A percentile compares a stretch with the other conserved stretches of the same genome.
These are phyloP conservation scores for Aquanectria penicillioides DNA, from an alignment of 2,329 filamentous ascomycete genomes.

Conservation along the genomic window DNA sequence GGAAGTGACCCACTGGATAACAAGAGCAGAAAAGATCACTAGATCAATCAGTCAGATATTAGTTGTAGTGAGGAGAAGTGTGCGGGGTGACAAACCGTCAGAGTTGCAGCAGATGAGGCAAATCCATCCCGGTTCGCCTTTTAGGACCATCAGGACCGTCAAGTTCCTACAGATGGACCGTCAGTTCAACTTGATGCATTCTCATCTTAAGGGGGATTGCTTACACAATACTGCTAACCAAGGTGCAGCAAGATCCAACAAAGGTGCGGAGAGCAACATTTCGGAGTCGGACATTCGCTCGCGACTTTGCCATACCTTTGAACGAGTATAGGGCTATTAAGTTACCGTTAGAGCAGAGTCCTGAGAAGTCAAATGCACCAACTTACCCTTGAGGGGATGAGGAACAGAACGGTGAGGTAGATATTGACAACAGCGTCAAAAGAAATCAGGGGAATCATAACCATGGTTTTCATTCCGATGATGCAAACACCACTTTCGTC, in stretches of 20 bases:
- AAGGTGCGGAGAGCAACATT: slow-evolving; percentile 67
- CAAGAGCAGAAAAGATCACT: slow-evolving; percentile 68
- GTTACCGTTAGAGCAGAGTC: background rate
- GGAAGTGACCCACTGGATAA: slow-evolving; percentile 69
- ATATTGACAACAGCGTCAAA: slow-evolving; percentile 71
- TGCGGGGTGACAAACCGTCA: slow-evolving; percentile 62
- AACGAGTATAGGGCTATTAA: slow-evolving; percentile 63
- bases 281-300: slow-evolving; percentile 55
- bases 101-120: slow-evolving; percentile 73
- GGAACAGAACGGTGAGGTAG: slow-evolving; percentile 70
- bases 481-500: slow-evolving; percentile 64
- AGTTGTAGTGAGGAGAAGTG: background rate
- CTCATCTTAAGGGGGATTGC: slow-evolving; percentile 24
- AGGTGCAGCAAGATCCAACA: slow-evolving; percentile 65
- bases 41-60: background rate
- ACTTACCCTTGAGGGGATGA: slow-evolving; percentile 67
- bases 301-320: slow-evolving; percentile 55
- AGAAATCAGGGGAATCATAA: slow-evolving; percentile 69
- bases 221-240: slow-evolving; percentile 67
- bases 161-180: slow-evolving; percentile 59
- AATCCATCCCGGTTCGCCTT: slow-evolving; percentile 72
- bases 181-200: slow-evolving; percentile 6
- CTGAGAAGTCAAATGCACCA: too few species aligned
- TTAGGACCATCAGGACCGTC: slow-evolving; percentile 64
- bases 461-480: slow-evolving; percentile 68